Percentiles rank a stretch among this genome's conserved stretches.
Evolutionary conservation across 768 basidiomycete genomes (phyloP).

Genomic region (Basidioascus undulatus): DNA sequence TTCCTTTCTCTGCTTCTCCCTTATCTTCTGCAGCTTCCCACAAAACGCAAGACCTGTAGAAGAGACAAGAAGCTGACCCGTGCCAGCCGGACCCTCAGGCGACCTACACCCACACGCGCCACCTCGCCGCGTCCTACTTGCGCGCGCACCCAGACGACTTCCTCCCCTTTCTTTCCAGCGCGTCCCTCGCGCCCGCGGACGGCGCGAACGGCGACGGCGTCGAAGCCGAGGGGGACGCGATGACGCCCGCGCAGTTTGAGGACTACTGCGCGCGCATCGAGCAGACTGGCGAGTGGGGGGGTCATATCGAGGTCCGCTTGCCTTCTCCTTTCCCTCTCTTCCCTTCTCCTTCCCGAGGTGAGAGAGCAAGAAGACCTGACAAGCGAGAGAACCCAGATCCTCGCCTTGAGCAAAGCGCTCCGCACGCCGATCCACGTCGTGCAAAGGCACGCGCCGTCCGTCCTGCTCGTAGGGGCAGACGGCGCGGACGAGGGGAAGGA

Average conservation of each 20-base stretch:
- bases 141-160: slow-evolving; percentile 65
- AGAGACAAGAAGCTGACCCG: no score
- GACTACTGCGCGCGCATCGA: slow-evolving; percentile 55
- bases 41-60: no score
- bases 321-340: not conserved
- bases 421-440: slow-evolving; percentile 73
- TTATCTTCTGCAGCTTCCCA: no score
- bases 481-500: slow-evolving; percentile 22
- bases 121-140: slow-evolving; percentile 57
- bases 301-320: slow-evolving; percentile 58
- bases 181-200: slow-evolving; percentile 39
- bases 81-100: no score
- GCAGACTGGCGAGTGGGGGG: slow-evolving; percentile 81
- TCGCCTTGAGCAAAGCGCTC: slow-evolving; percentile 59
- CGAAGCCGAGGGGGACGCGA: no score
- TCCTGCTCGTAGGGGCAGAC: slow-evolving; percentile 46
- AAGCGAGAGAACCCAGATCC: slow-evolving; percentile 25
- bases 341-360: not conserved
- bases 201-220: slow-evolving; percentile 41
- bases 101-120: slow-evolving; percentile 35
- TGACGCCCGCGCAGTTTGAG: slow-evolving; percentile 28
- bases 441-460: slow-evolving; percentile 50
- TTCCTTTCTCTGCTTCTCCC: not conserved
- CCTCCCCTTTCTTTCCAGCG: slow-evolving; percentile 55
- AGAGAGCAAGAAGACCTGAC: no score